Conservation (phyloP, 768 basidiomycete genomes). For the Boletellus sp. region DNA sequence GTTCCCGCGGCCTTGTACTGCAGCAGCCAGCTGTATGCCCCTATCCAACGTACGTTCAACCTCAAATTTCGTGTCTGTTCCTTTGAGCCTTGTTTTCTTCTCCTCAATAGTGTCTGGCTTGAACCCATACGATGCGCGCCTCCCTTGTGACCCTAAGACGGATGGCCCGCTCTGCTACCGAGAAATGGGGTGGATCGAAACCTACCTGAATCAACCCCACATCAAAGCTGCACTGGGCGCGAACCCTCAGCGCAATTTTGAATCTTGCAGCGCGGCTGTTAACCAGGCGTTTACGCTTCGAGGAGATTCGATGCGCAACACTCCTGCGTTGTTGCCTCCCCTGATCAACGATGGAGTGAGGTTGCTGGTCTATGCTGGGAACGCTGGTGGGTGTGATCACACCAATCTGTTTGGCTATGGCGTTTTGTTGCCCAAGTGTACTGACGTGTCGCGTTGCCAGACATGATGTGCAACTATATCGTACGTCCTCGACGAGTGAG, state of each 20-base stretch:
- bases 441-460: constrained; percentile 33
- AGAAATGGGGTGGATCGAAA: constrained; percentile 85
- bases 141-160: constrained; percentile 62
- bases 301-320: constrained; percentile 86
- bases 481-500: constrained; percentile 32
- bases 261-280: constrained; percentile 73
- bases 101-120: constrained; percentile 52
- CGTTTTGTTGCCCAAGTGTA: background rate
- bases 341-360: constrained; percentile 80
- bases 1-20: constrained; percentile 79
- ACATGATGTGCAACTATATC: constrained; percentile 87
- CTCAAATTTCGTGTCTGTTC: background rate
- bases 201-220: constrained; percentile 75
- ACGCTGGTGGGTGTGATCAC: constrained; percentile 52
- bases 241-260: constrained; percentile 53
- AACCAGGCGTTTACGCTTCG: constrained; percentile 77
- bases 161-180: constrained; percentile 75
- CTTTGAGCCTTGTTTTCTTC: background rate
- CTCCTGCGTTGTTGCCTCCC: constrained; percentile 71
- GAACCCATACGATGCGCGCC: constrained; percentile 89
- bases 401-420: background rate
- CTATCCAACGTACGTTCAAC: constrained; percentile 58
- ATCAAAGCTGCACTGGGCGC: constrained; percentile 81
- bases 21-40: constrained; percentile 65
- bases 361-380: constrained; percentile 86